Evolutionary conservation across 1,139 yeast species (phyloP).

Genomic region (Geotrichum europaeum): DNA sequence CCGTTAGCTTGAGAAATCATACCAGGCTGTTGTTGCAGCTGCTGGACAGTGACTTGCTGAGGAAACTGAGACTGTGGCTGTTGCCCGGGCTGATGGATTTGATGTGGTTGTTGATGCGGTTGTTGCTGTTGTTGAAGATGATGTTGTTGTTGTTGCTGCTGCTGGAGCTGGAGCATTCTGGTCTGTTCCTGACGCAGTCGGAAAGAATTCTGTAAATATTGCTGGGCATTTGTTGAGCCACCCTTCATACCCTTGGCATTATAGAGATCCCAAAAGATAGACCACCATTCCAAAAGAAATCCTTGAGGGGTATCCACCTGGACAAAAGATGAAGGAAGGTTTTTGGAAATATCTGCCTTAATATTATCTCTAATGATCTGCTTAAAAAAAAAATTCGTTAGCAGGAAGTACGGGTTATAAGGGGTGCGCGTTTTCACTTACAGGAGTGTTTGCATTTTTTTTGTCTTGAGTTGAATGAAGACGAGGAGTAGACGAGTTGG

Average conservation of each 20-base stretch:
- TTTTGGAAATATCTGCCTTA: not conserved
- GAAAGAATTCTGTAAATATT: slow-evolving; percentile 41
- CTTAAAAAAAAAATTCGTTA: not conserved
- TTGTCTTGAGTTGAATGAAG: slow-evolving; percentile 1
- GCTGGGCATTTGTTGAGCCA: slow-evolving; percentile 57
- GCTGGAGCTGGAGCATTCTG: not conserved
- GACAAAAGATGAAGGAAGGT: slow-evolving; percentile 20
- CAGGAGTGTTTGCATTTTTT: not conserved
- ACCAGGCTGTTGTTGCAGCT: not conserved
- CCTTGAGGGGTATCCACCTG: slow-evolving; percentile 71
- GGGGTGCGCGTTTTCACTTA: not conserved
- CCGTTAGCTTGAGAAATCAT: slow-evolving; percentile 14
- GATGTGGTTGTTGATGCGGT: not conserved
- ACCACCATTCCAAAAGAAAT: slow-evolving; percentile 93
- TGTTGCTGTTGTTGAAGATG: not conserved
- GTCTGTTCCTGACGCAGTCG: slow-evolving; percentile 52
- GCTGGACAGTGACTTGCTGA: not conserved
- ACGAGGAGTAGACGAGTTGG: slow-evolving; percentile 1
- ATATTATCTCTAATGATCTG: not conserved
- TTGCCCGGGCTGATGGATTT: not conserved
- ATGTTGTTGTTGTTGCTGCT: not conserved
- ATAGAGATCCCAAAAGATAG: slow-evolving; percentile 89
- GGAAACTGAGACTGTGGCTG: not conserved
- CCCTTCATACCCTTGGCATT: slow-evolving; percentile 63
- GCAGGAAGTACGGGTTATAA: not conserved